phyloP scores from a whole-genome alignment of 306 rosid genomes.

The Cicer bijugum region DNA sequence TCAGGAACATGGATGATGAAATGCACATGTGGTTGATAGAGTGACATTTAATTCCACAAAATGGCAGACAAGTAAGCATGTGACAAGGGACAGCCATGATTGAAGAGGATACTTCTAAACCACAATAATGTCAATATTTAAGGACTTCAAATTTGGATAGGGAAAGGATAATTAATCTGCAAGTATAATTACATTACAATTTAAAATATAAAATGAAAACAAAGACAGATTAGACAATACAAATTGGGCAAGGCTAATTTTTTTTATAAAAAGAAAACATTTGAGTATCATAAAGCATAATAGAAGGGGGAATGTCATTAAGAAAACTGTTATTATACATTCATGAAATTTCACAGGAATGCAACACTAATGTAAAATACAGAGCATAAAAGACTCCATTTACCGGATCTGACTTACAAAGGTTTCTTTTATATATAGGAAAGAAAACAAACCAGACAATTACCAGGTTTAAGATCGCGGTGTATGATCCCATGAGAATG shows the following conservation, averaged over 20 bases:
- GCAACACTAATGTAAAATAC: background rate
- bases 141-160: constrained; percentile 1
- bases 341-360: constrained; percentile 5
- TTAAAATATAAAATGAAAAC: constrained; percentile 12
- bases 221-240: background rate
- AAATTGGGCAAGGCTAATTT: background rate
- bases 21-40: constrained; percentile 12
- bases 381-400: constrained; percentile 18
- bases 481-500: constrained; percentile 96
- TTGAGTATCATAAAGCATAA: constrained; percentile 21
- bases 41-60: constrained; percentile 32
- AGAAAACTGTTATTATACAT: background rate
- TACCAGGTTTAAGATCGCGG: constrained; percentile 97
- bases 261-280: background rate
- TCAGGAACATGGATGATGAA: constrained; percentile 2
- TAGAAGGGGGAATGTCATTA: background rate
- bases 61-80: constrained; percentile 13
- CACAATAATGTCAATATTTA: constrained; percentile 25
- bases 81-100: constrained; percentile 25
- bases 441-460: constrained; percentile 41
- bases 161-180: background rate
- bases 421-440: constrained; percentile 1
- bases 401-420: constrained; percentile 16
- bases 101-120: constrained; percentile 36
- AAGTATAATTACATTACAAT: background rate